These are phyloP conservation scores for Nothopassalora personata DNA, from an alignment of 2,329 filamentous ascomycete species.

Conservation along the genomic window DNA sequence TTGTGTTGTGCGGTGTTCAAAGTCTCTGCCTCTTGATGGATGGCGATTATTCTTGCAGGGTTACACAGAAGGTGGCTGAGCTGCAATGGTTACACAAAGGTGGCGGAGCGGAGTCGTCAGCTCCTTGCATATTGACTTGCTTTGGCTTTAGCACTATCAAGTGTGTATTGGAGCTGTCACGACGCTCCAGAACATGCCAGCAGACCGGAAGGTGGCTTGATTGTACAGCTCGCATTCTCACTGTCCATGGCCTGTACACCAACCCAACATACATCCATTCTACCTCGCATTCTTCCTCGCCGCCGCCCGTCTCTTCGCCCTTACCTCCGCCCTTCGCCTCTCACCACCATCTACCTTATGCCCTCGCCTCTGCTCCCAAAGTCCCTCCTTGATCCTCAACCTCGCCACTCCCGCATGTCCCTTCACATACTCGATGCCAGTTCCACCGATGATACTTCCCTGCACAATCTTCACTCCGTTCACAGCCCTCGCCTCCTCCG, in stretches of 20 bases:
- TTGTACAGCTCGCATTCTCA: too few relatives aligned
- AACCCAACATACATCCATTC: neutral
- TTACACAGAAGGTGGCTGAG: too few relatives aligned
- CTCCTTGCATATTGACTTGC: too few relatives aligned
- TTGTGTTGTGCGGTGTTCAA: neutral
- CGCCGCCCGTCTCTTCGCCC: conserved; percentile 76
- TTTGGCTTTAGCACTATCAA: too few relatives aligned
- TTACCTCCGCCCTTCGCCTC: conserved; percentile 76
- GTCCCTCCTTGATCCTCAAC: conserved; percentile 71
- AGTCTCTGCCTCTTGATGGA: too few relatives aligned
- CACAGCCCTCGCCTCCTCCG: conserved; percentile 48
- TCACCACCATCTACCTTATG: conserved; percentile 96
- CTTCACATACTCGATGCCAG: conserved; percentile 65
- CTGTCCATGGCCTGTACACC: too few relatives aligned
- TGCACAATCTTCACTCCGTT: conserved; percentile 63
- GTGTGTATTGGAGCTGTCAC: too few relatives aligned
- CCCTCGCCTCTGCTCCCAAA: conserved; percentile 86
- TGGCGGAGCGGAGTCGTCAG: too few relatives aligned
- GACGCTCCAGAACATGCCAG: too few relatives aligned
- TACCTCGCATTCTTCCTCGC: conserved; percentile 58
- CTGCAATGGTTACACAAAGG: too few relatives aligned
- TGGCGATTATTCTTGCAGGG: too few relatives aligned
- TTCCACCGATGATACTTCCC: conserved; percentile 66
- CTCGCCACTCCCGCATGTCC: conserved; percentile 56
- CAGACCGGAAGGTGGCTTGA: too few relatives aligned